phyloP scores from a whole-genome alignment of 805 yeast species.

The Ogataea paradorogensis region DNA sequence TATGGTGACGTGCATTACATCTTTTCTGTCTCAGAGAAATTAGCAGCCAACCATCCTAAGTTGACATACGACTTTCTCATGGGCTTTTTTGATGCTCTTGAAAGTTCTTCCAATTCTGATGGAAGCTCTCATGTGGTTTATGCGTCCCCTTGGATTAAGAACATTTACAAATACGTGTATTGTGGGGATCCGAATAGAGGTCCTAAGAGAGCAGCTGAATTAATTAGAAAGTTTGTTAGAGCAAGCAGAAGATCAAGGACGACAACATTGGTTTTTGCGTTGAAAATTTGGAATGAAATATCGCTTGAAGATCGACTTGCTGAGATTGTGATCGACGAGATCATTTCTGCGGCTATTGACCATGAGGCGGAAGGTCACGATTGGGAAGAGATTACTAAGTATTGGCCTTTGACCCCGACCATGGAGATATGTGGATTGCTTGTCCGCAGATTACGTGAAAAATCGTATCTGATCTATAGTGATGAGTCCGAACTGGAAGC shows the following conservation, averaged over 20 bases:
- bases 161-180: conserved; percentile 58
- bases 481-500: conserved; percentile 45
- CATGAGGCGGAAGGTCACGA: conserved; percentile 71
- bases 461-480: conserved; percentile 48
- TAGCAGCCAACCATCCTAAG: conserved; percentile 56
- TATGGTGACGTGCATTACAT: conserved; percentile 62
- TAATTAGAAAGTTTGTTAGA: conserved; percentile 60
- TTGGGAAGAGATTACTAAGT: conserved; percentile 60
- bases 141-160: conserved; percentile 72
- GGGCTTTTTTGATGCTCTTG: conserved; percentile 52
- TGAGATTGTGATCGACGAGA: conserved; percentile 63
- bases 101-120: conserved; percentile 35
- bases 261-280: conserved; percentile 51
- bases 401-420: conserved; percentile 66
- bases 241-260: conserved; percentile 50
- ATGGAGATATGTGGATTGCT: conserved; percentile 69
- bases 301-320: conserved; percentile 60
- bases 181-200: conserved; percentile 56
- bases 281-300: conserved; percentile 65
- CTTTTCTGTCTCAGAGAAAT: conserved; percentile 49
- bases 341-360: conserved; percentile 70
- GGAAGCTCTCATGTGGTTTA: conserved; percentile 45
- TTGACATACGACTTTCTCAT: conserved; percentile 55
- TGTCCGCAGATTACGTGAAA: conserved; percentile 51
- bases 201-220: conserved; percentile 53